phyloP scores from a whole-genome alignment of 805 yeast species.

The Lipomyces japonicus region DNA sequence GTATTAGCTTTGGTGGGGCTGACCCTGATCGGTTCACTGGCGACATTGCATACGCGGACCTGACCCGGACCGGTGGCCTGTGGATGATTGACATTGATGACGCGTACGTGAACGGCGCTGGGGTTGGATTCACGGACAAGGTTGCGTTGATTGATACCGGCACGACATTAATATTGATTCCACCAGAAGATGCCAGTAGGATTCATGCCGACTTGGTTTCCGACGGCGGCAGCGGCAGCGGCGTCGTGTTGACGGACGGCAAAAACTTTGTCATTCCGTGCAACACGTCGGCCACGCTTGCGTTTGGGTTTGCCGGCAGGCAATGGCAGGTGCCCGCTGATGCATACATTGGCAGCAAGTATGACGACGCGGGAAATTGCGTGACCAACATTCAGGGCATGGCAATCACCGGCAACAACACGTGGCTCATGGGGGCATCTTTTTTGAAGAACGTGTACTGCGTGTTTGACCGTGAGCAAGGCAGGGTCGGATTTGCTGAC shows the following conservation, averaged over 20 bases:
- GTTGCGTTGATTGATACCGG: conserved; percentile 60
- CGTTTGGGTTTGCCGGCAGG: conserved; percentile 44
- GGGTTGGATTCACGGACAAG: conserved; percentile 16
- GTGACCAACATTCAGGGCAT: conserved; percentile 63
- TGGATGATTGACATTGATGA: conserved; percentile 51
- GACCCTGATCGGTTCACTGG: conserved; percentile 41
- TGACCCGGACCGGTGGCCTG: conserved; percentile 35
- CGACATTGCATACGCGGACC: conserved; percentile 42
- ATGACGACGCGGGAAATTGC: conserved; percentile 48
- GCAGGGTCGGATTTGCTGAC: conserved; percentile 52
- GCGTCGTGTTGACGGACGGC: conserved; percentile 50
- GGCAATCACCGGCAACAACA: conserved; percentile 38
- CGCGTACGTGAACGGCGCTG: conserved; percentile 39
- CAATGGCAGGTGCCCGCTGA: conserved; percentile 46
- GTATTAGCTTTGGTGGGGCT: conserved; percentile 45
- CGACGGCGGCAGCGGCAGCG: no score
- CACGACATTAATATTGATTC: conserved; percentile 57
- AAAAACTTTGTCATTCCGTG: conserved; percentile 60
- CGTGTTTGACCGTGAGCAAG: conserved; percentile 53
- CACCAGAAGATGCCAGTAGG: conserved; percentile 51
- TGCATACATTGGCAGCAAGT: conserved; percentile 50
- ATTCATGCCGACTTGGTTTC: conserved; percentile 53
- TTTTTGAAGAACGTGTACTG: conserved; percentile 55
- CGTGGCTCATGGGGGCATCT: conserved; percentile 65
- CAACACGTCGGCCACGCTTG: conserved; percentile 44